Base-by-base conservation (phyloP, 2,329 filamentous ascomycete genomes). In the Aureobasidium sp. region DNA sequence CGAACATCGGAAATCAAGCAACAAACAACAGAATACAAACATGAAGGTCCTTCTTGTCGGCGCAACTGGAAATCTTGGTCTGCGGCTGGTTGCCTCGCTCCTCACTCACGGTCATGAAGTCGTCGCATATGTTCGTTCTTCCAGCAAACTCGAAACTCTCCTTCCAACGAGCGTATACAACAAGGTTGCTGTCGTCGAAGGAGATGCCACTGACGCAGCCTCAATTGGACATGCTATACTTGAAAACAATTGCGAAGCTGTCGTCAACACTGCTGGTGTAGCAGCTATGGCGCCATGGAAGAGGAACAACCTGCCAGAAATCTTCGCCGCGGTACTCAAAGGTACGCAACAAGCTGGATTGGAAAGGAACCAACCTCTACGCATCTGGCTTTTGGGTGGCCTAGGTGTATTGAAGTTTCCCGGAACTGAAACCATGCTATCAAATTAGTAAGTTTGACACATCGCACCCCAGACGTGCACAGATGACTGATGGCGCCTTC, bases 1-100 rank as follows among this genome's bases (percentile, higher is more conserved):
- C 17, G 3, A 17, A 4, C 24, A 44, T 5, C 41, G 13, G 2
- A 6, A 2, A 26, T 17, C 32, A 13, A 37, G 24, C 15, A 17
- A 27, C 34, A 27, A 43, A 9, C 24, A 20, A 12, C 17, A 6
- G 43, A 55, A 2, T 12, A 27, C 41, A 43, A 52, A 26, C 17
- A 78, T 78, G 75, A 73, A 73, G 56, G 74, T 77, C 63, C 71
- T 78, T 53, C 70, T 77, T 37, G 66, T 78, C 43, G 75, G 74
- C 29, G 72, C 71, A 67, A 77, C 73, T 27, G 75, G 74, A 12
- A 76, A 76, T 47, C 64, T 78, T 15, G 76, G 75, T 29, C 55
- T 67, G 52, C 73, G 75, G 61, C 70, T 72, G 24, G 66, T 77
- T 48, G 63, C 72, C 20, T 72, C 75, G 66, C 70, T 74, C n/a